Conservation (phyloP, 148 eudicot species). For the Tetragonia tetragonoides region DNA sequence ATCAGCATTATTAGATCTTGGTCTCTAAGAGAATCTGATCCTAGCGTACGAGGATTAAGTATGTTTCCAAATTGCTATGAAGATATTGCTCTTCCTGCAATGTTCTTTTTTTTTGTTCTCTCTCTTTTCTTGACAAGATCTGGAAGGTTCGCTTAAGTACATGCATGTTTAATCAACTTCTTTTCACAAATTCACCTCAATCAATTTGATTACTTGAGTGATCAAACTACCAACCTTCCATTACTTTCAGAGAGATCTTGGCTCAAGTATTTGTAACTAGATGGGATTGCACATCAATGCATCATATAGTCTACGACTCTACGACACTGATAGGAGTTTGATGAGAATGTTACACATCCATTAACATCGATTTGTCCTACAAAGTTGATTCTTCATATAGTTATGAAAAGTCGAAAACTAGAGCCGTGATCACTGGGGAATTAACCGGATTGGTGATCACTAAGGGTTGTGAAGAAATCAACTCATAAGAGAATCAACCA, state of each 20-base stretch:
- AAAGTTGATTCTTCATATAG: too few relatives aligned
- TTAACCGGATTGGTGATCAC: too few relatives aligned
- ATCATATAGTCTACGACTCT: neutral
- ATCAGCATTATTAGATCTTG: too few relatives aligned
- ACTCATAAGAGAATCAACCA: too few relatives aligned
- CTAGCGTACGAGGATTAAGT: constrained; percentile 8
- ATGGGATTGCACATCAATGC: neutral
- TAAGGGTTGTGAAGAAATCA: too few relatives aligned
- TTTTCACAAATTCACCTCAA: neutral
- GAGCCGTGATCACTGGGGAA: too few relatives aligned
- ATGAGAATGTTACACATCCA: neutral
- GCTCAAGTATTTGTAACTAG: neutral
- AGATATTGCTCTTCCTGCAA: too few relatives aligned
- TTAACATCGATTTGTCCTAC: too few relatives aligned
- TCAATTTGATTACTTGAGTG: constrained; percentile 1
- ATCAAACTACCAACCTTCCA: neutral
- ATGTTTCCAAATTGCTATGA: neutral
- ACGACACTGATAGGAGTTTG: neutral
- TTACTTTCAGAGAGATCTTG: neutral
- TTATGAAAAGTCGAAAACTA: too few relatives aligned
- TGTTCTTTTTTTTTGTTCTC: too few relatives aligned
- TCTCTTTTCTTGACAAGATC: too few relatives aligned
- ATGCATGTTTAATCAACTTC: neutral
- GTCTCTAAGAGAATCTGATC: constrained; percentile 12
- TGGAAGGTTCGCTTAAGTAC: neutral